Evolutionary conservation across 352 stramenopile species (phyloP), one percentile per base, ranked within the genome.

Genomic region (Pythium scleroteichum): DNA sequence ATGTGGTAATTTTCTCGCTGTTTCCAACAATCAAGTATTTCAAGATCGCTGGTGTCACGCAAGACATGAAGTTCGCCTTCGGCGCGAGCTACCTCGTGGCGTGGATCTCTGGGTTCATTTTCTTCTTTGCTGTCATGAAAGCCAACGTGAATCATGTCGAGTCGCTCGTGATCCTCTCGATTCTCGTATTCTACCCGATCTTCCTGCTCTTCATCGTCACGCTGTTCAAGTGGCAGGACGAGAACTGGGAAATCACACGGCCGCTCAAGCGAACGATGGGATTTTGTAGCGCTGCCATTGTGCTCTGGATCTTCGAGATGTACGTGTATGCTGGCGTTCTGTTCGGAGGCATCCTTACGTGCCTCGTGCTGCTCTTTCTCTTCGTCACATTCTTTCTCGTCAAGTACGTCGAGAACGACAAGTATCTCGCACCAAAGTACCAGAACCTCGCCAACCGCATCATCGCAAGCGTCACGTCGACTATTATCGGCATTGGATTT

Each of bases 401-500:
- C 22, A 89, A 95, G 54, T 96, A 87, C 76, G 71, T 93, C 48
- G 76, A 88, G 53, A 95, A 96, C 59, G 87, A 94, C 45, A 82
- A 73, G 27, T 96, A 90, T 46, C 71, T 96, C 13, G 71, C 87
- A 4, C 80, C 80, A 2, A 59, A 69, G 12, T 88, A 92, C 60
- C 78, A 90, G 46, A 52, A 50, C 0, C 70, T 76, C n/a, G 79
- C 77, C 5, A 82, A 75, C 23, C 17, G 64, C 1, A 68, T 85
- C 23, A 74, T 93, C 17, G 24, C 77, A 0, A 35, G 3, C 29
- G 69, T 66, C 10, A 92, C 82, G 0, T 16, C 53, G 13, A 16
- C 66, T 8, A 72, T 73, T 8, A 73, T 94, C 16, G 57, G 74
- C 16, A 60, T 79, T 20, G 73, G 73, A 19, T 50, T 94, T 0